phyloP scores from a whole-genome alignment of 1,139 yeast species.

The Magnusiomyces starmeri region DNA sequence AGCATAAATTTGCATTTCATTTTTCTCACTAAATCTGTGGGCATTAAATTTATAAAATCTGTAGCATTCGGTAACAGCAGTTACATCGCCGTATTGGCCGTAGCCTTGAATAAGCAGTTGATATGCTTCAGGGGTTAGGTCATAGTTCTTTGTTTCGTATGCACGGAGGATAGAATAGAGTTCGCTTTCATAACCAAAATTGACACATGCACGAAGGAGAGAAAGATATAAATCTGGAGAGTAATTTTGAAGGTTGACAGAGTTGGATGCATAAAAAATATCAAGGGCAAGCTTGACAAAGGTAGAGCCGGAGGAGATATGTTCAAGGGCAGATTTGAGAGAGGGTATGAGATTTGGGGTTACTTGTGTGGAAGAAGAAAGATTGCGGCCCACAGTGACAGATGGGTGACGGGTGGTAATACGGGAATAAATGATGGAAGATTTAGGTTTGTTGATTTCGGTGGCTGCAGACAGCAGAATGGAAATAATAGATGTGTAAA shows the following conservation, averaged over 20 bases:
- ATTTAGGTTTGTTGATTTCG: slow-evolving; percentile 6
- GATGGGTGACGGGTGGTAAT: slow-evolving; percentile 10
- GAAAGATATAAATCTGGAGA: slow-evolving; percentile 16
- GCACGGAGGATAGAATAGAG: slow-evolving; percentile 11
- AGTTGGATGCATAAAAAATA: slow-evolving; percentile 26
- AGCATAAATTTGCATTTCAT: slow-evolving; percentile 22
- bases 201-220: slow-evolving; percentile 20
- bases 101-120: slow-evolving; percentile 18
- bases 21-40: slow-evolving; percentile 9
- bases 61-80: slow-evolving; percentile 17
- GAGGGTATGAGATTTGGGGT: slow-evolving; percentile 12
- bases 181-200: slow-evolving; percentile 14
- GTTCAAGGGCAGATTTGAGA: slow-evolving; percentile 11
- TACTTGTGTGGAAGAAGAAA: no score
- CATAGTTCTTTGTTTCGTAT: slow-evolving; percentile 12
- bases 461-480: slow-evolving; percentile 26
- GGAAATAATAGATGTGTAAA: slow-evolving; percentile 29
- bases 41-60: slow-evolving; percentile 10
- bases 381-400: not conserved
- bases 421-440: slow-evolving; percentile 12
- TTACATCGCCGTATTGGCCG: slow-evolving; percentile 19
- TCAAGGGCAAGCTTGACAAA: slow-evolving; percentile 28
- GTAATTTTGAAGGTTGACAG: slow-evolving; percentile 22
- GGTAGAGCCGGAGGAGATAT: slow-evolving; percentile 19
- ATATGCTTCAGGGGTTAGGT: slow-evolving; percentile 10